These are phyloP conservation scores for Sclerotinia subarctica DNA, from an alignment of 2,329 filamentous ascomycete genomes.

Conservation along the genomic window DNA sequence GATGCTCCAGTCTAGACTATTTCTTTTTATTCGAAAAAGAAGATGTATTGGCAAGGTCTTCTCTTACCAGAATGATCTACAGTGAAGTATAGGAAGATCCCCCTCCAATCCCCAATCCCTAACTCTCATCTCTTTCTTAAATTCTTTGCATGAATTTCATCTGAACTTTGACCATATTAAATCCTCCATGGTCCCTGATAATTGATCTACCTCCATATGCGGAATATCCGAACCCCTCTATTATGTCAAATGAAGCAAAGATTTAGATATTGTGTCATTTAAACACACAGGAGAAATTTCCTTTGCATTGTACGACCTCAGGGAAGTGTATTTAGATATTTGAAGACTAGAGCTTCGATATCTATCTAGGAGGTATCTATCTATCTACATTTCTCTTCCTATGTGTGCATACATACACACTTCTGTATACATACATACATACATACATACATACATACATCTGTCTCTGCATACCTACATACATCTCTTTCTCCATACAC, in stretches of 20 bases:
- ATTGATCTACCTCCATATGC: background rate
- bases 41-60: background rate
- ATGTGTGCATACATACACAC: too few relatives aligned
- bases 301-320: background rate
- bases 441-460: background rate
- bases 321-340: background rate
- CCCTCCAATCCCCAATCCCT: background rate
- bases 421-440: background rate
- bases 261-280: background rate
- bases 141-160: constrained; percentile 20
- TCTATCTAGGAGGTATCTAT: too few relatives aligned
- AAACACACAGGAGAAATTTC: background rate
- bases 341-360: background rate
- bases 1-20: background rate
- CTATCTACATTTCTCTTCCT: too few relatives aligned
- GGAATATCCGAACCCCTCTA: background rate
- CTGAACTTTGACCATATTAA: constrained; percentile 7
- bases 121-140: background rate
- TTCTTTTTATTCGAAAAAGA: background rate
- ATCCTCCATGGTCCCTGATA: background rate
- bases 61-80: background rate
- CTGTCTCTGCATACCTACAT: background rate
- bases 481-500: background rate
- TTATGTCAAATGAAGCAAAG: background rate
- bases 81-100: background rate